Evolutionary conservation across 495 filamentous ascomycete species (phyloP).

Genomic region (Penicillium dipodomyicola): DNA sequence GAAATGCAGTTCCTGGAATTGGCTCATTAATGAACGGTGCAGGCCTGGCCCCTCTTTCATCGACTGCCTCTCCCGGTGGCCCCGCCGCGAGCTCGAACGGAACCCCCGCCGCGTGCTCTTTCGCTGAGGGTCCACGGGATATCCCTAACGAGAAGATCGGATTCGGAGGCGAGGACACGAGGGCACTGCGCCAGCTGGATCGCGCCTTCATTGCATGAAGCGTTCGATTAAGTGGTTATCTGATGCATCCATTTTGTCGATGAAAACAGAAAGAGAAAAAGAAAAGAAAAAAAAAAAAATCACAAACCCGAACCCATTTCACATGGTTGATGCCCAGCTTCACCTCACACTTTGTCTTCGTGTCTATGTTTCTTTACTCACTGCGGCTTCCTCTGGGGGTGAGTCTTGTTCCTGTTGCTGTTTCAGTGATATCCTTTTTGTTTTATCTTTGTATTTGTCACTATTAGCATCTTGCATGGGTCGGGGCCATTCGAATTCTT

Average conservation of each 20-base stretch:
- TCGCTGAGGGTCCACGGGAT: constrained; percentile 54
- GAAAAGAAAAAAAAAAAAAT: background rate
- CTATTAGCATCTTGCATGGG: constrained; percentile 15
- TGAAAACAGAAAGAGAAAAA: background rate
- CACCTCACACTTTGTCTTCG: background rate
- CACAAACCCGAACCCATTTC: background rate
- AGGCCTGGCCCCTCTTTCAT: constrained; percentile 40
- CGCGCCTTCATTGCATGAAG: constrained; percentile 41
- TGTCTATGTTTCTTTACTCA: constrained; percentile 4
- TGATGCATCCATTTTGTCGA: too few relatives aligned
- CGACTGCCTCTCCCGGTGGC: constrained; percentile 21
- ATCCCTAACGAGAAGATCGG: constrained; percentile 64
- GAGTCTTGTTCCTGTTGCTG: background rate
- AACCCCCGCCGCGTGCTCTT: constrained; percentile 12
- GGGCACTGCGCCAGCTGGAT: constrained; percentile 65
- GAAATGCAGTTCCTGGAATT: constrained; percentile 51
- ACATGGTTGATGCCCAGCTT: background rate
- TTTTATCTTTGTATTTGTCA: constrained; percentile 6
- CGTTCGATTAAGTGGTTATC: background rate
- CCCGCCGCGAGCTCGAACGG: constrained; percentile 16
- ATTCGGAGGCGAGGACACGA: constrained; percentile 61
- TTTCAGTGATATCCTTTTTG: constrained; percentile 7
- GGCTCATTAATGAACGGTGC: constrained; percentile 50
- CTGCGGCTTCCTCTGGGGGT: background rate
- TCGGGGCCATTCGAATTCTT: constrained; percentile 4